Evolutionary conservation across 805 yeast genomes (phyloP), one percentile per base, ranked within the genome.

Genomic region (Brettanomyces sp.): DNA sequence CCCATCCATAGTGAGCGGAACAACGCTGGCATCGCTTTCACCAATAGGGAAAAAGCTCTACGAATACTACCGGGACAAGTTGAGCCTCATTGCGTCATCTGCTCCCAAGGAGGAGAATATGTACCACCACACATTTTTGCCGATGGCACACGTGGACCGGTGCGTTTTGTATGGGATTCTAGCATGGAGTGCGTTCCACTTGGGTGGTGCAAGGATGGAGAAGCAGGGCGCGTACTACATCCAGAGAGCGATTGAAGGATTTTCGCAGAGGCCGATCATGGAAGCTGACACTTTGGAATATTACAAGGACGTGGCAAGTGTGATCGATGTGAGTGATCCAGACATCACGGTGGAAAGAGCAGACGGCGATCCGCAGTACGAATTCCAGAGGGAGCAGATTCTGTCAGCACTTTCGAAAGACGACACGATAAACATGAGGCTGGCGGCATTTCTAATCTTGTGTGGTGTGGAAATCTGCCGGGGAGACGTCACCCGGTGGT

Each of bases 401-500:
- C 47, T 43, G 44, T 49, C 47, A 14, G 36, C 43, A 44, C 47
- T 61, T 44, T 65, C 54, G 34, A 38, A 44, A 21, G 60, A 70
- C 25, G 64, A 68, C 44, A 43, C 62, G 8, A 59, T 68, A 13
- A 58, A 74, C 34, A 55, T 65, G 51, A 72, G 81, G 48, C 58
- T 85, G 40, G 90, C 95, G 1, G 76, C 82, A 14, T 67, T 82
- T 45, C 63, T 85, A 50, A 76, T 86, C 44, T 67, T 85, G 43
- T 76, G 85, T 52, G 87, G 84, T n/a, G 90, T 86, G 1, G 89
- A 85, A 56, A 83, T 86, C 45, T 85, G 91, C 63, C 74, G 79
- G 51, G 95, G 95, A 6, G 95, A 86, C 59, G 87, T 84, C 34
- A 72, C 72, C 35, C 77, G 80, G 56, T 86, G 95, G 95, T 74